A percentile compares a stretch with the other conserved stretches of the same genome.
Conservation (phyloP, 2,329 filamentous ascomycete species). For the Epichloe gansuensis region DNA sequence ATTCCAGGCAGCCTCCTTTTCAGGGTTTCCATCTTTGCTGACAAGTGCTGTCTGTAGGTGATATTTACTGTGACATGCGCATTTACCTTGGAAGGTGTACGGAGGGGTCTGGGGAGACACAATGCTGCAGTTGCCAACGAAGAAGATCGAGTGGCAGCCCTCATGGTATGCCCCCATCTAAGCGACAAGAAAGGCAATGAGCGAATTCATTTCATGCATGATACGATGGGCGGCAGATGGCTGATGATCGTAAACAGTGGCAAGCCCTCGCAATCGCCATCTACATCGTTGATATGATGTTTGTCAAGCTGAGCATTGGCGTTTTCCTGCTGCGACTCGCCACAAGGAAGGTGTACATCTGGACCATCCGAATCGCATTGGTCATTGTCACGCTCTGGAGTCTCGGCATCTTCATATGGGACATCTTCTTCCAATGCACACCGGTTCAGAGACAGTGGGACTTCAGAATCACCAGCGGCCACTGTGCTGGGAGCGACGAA, state of each 20-base stretch:
- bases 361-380: constrained; percentile 34
- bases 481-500: constrained; percentile 31
- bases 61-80: constrained; percentile 36
- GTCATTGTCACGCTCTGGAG: constrained; percentile 34
- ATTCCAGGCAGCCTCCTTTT: neutral
- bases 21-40: neutral
- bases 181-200: neutral
- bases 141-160: constrained; percentile 29
- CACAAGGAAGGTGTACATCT: constrained; percentile 33
- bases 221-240: neutral
- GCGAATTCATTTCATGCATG: neutral
- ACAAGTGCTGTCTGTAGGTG: constrained; percentile 15
- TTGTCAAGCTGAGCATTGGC: constrained; percentile 44
- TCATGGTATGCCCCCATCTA: constrained; percentile 29
- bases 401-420: constrained; percentile 37
- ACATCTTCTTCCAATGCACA: constrained; percentile 38
- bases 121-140: constrained; percentile 30
- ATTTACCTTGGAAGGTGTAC: constrained; percentile 32
- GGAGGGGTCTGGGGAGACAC: constrained; percentile 33
- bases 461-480: constrained; percentile 30
- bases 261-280: constrained; percentile 38
- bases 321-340: constrained; percentile 39
- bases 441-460: constrained; percentile 42
- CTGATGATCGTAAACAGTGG: constrained; percentile 22
- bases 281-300: constrained; percentile 42